Conservation (phyloP, 164 flowering plant species). For the Aristolochia contorta region DNA sequence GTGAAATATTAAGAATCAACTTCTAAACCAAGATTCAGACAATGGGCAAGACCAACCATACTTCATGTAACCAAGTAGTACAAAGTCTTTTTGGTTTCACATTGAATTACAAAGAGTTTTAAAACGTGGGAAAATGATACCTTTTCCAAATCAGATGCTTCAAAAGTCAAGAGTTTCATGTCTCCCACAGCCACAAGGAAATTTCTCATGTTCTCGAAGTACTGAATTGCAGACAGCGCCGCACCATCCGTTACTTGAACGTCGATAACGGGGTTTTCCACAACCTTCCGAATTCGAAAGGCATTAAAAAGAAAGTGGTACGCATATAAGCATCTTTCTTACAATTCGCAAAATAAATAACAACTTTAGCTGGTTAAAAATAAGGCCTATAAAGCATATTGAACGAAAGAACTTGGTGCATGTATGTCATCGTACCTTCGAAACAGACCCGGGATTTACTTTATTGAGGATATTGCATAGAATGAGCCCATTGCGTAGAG, state of each 20-base stretch:
- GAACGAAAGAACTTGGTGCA: neutral
- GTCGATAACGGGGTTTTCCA: slow-evolving; percentile 53
- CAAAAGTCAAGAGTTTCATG: slow-evolving; percentile 75
- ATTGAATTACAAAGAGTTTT: neutral
- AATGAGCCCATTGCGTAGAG: slow-evolving; percentile 79
- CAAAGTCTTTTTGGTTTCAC: too few relatives aligned
- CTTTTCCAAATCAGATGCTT: slow-evolving; percentile 85
- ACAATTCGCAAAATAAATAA: too few relatives aligned
- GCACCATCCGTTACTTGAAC: slow-evolving; percentile 60
- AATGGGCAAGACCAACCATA: too few relatives aligned
- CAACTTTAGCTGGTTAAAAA: neutral
- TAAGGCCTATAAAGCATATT: neutral
- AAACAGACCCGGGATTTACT: slow-evolving; percentile 81
- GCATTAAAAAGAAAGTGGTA: neutral
- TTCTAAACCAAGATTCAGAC: too few relatives aligned
- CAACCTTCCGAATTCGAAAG: slow-evolving; percentile 38
- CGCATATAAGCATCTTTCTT: too few relatives aligned
- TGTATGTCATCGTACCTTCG: slow-evolving; percentile 33
- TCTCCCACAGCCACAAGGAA: slow-evolving; percentile 68
- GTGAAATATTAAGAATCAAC: too few relatives aligned
- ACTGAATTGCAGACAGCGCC: slow-evolving; percentile 83
- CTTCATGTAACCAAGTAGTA: too few relatives aligned
- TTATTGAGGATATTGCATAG: slow-evolving; percentile 91
- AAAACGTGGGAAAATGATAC: slow-evolving; percentile 16
- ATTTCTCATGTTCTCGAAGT: slow-evolving; percentile 86